phyloP scores from a whole-genome alignment of 2,329 filamentous ascomycete genomes.

The Pyrenochaeta sp. region DNA sequence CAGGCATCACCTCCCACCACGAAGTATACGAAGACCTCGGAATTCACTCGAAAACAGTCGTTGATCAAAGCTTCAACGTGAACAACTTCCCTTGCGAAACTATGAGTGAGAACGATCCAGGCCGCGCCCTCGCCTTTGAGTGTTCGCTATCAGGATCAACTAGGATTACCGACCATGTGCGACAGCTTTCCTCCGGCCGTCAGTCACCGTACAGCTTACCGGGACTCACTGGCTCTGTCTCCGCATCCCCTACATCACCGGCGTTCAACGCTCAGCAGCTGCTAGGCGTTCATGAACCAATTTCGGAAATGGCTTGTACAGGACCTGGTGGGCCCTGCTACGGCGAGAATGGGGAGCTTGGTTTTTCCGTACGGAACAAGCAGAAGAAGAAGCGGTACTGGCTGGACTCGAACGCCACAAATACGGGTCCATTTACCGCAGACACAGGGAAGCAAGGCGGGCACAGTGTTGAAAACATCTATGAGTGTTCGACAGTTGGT shows the following conservation, averaged over 20 bases:
- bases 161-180: constrained; percentile 20
- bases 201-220: constrained; percentile 27
- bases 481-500: constrained; percentile 12
- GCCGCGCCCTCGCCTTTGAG: constrained; percentile 30
- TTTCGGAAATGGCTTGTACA: constrained; percentile 30
- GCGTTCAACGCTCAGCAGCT: constrained; percentile 17
- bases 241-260: constrained; percentile 23
- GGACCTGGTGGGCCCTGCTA: constrained; percentile 25
- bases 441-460: constrained; percentile 3
- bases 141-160: constrained; percentile 38
- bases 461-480: constrained; percentile 3
- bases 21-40: constrained; percentile 49
- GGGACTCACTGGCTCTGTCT: constrained; percentile 24
- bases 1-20: constrained; percentile 23
- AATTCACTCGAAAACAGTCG: constrained; percentile 22
- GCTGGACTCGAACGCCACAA: constrained; percentile 9
- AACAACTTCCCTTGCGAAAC: constrained; percentile 31
- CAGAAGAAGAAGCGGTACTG: constrained; percentile 17
- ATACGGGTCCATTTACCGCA: constrained; percentile 6
- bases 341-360: constrained; percentile 35
- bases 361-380: constrained; percentile 16
- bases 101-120: constrained; percentile 18
- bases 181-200: constrained; percentile 18
- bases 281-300: constrained; percentile 21
- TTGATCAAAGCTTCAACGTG: constrained; percentile 44